These are phyloP conservation scores for Lichtheimia hyalospora DNA, from an alignment of 371 early-diverging fungal genomes.

Conservation along the genomic window DNA sequence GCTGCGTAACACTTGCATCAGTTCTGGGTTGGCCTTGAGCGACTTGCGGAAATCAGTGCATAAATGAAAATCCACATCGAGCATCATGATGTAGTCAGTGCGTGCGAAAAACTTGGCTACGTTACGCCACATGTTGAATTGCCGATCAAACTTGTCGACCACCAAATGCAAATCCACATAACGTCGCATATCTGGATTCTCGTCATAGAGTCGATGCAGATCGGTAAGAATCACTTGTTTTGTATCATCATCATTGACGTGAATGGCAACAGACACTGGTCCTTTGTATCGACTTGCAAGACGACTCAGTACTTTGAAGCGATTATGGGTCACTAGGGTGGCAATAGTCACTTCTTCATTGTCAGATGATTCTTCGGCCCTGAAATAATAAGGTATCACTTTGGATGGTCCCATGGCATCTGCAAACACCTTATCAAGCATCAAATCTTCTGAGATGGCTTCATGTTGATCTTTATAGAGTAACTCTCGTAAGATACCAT, in stretches of 20 bases:
- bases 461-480: no score
- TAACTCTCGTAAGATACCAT: no score
- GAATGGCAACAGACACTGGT: constrained; percentile 51
- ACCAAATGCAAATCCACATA: constrained; percentile 56
- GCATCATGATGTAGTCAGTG: constrained; percentile 56
- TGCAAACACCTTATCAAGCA: constrained; percentile 44
- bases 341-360: constrained; percentile 62
- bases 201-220: constrained; percentile 26
- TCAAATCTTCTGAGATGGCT: constrained; percentile 30
- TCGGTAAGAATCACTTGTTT: constrained; percentile 24
- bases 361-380: constrained; percentile 41
- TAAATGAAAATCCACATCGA: constrained; percentile 58
- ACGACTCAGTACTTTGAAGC: constrained; percentile 49
- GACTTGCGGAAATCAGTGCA: constrained; percentile 41
- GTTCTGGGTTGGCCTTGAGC: constrained; percentile 30
- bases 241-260: constrained; percentile 51
- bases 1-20: constrained; percentile 27
- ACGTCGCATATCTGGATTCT: constrained; percentile 30
- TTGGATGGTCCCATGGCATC: constrained; percentile 44
- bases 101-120: constrained; percentile 55
- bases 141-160: constrained; percentile 47
- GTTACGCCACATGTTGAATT: constrained; percentile 61
- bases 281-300: constrained; percentile 58
- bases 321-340: constrained; percentile 58
- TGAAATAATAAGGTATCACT: constrained; percentile 51